These are phyloP conservation scores for Emericellopsis cladophorae DNA, from an alignment of 2,329 filamentous ascomycete genomes.

Conservation along the genomic window DNA sequence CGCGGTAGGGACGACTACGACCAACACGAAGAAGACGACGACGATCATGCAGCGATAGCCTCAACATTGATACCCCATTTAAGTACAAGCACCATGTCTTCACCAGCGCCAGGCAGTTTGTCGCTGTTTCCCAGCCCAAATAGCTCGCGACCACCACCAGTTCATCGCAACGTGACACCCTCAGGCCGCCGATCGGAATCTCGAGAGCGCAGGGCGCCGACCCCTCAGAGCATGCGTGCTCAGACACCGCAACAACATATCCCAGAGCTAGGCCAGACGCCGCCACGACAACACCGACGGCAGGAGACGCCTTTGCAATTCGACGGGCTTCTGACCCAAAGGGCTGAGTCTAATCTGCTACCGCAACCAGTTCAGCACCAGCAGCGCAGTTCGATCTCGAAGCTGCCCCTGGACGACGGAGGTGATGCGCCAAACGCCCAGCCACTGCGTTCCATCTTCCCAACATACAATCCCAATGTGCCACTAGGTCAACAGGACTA, in stretches of 20 bases:
- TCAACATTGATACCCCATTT: too few relatives aligned
- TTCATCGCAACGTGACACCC: constrained; percentile 25
- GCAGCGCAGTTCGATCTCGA: constrained; percentile 41
- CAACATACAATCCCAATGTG: constrained; percentile 56
- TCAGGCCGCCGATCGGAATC: constrained; percentile 23
- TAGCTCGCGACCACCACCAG: constrained; percentile 15
- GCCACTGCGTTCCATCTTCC: constrained; percentile 59
- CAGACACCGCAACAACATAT: constrained; percentile 8
- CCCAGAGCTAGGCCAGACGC: constrained; percentile 7
- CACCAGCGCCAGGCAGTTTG: constrained; percentile 30
- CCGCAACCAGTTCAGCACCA: constrained; percentile 1
- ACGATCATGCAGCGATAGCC: too few relatives aligned
- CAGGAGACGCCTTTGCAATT: constrained; percentile 2
- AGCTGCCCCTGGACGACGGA: constrained; percentile 30
- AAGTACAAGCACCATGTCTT: constrained; percentile 2
- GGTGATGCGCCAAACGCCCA: constrained; percentile 9
- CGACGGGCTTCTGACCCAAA: not conserved
- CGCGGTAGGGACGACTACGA: too few relatives aligned
- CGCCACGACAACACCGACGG: constrained; percentile 8
- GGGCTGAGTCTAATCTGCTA: not conserved
- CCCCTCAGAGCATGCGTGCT: constrained; percentile 19
- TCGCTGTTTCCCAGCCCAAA: constrained; percentile 44
- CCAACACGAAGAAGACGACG: too few relatives aligned
- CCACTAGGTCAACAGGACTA: constrained; percentile 58
- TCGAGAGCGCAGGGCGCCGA: constrained; percentile 19